These are phyloP conservation scores for Nicotiana otophora DNA, from an alignment of 257 asterid species.

Conservation along the genomic window DNA sequence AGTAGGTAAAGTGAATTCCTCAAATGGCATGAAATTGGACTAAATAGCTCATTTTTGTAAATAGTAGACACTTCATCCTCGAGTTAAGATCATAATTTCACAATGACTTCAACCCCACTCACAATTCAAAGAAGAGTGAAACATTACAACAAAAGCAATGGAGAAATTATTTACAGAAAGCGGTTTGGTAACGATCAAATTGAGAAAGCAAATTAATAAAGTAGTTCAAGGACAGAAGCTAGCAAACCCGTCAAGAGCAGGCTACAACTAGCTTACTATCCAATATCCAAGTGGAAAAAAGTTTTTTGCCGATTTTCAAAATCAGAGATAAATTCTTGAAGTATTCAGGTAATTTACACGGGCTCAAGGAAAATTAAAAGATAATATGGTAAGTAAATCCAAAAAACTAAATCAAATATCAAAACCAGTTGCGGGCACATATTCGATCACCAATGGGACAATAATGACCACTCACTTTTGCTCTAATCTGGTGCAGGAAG, in stretches of 20 bases:
- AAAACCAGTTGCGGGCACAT: background rate
- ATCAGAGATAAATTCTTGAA: background rate
- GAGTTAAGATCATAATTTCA: background rate
- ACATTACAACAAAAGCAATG: background rate
- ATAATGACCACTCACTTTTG: conserved; percentile 51
- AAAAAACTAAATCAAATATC: background rate
- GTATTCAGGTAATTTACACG: background rate
- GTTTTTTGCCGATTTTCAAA: background rate
- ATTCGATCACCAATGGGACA: background rate
- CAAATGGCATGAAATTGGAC: background rate
- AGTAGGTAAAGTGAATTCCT: background rate
- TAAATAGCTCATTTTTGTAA: background rate
- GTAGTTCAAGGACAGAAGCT: background rate
- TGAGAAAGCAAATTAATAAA: background rate
- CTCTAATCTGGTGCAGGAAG: conserved; percentile 89
- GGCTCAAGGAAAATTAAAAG: background rate
- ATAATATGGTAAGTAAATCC: background rate
- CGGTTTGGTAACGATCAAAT: background rate
- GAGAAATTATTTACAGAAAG: background rate
- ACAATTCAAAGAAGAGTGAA: background rate
- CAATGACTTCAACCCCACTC: background rate
- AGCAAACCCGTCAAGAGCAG: background rate
- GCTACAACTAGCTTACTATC: conserved; percentile 6
- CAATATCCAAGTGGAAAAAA: background rate
- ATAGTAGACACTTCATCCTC: background rate